Evolutionary conservation across 148 eudicot genomes (phyloP), one percentile per base, ranked within the genome.

Genomic region (Spergularia bocconei): DNA sequence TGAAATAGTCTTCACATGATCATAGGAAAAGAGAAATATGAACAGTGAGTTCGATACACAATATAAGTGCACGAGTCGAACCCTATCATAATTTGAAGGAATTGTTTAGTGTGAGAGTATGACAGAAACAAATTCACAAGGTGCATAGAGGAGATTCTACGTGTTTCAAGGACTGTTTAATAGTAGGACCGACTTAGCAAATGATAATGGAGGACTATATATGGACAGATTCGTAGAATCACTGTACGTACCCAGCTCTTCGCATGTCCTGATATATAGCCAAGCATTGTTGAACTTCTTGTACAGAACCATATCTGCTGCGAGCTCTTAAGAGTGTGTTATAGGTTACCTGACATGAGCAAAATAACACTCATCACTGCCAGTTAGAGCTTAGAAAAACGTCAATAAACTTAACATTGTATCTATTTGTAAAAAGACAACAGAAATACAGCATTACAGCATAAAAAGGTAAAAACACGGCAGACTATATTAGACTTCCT

Each of bases 241-340:
- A 54, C 19, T 23, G 41, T 77, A 64, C 88, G 23, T 82, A 90
- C 98, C 98, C 98, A 57, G 93, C 88, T 86, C 79, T 91, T 70
- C 98, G 87, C 98, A 91, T 94, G 68, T 92, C 92, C 83, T 91
- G 96, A 82, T 94, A 91, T 80, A 94, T 63, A 74, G 89, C 91
- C 62, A 94, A 81, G 83, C 97, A 91, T 77, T 94, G 96, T 78
- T 86, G 96, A 73, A 94, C 90, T 87, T 92, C 92, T 70, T 85
- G 87, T 59, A 90, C 77, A 56, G 98, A 91, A 71, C 98, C 96
- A 66, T 93, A 91, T 83, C 74, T 84, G 65, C 75, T 87, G 60
- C 96, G 96, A 53, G 98, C 96, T 82, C 92, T 83, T 70, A 94
- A 85, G 76, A 94, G 86, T 59, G 97, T 94, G 73, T 84, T 92